Percentiles rank a stretch among this genome's conserved stretches.
Evolutionary conservation across 257 asterid genomes (phyloP).

Genomic region (Penstemon davidsonii): DNA sequence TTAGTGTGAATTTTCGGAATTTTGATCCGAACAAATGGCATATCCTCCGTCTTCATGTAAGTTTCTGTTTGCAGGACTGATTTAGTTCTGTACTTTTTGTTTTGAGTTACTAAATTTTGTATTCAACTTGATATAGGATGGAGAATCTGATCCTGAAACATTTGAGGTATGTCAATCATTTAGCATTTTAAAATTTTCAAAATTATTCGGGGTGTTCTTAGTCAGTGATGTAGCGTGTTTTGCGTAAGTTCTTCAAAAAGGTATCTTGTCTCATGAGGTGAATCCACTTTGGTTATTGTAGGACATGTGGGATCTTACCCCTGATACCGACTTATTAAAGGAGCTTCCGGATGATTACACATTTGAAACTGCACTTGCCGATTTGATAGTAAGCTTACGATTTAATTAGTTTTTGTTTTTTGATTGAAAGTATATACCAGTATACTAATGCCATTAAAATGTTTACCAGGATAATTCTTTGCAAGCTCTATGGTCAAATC

Average conservation of each 20-base stretch:
- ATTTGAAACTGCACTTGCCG: slow-evolving; percentile 76
- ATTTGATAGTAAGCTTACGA: slow-evolving; percentile 57
- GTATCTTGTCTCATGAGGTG: neutral
- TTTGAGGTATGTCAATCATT: slow-evolving; percentile 51
- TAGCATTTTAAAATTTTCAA: neutral
- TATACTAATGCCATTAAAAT: slow-evolving; percentile 19
- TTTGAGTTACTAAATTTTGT: slow-evolving; percentile 1
- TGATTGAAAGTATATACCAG: slow-evolving; percentile 5
- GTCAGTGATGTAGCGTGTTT: neutral
- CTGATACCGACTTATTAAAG: slow-evolving; percentile 60
- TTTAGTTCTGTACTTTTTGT: neutral
- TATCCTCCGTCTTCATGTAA: slow-evolving; percentile 52
- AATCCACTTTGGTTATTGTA: slow-evolving; percentile 27
- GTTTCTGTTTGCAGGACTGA: slow-evolving; percentile 15
- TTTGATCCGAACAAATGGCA: slow-evolving; percentile 38
- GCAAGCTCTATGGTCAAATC: slow-evolving; percentile 77
- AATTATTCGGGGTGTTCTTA: neutral
- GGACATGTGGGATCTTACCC: slow-evolving; percentile 93
- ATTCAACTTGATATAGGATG: slow-evolving; percentile 53
- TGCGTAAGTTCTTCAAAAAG: slow-evolving; percentile 1
- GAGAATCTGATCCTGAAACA: slow-evolving; percentile 45
- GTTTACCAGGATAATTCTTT: slow-evolving; percentile 66
- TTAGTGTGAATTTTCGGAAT: slow-evolving; percentile 30
- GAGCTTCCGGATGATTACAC: slow-evolving; percentile 72
- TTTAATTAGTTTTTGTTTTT: slow-evolving; percentile 8